Evolutionary conservation across 257 asterid genomes (phyloP), one percentile per base, ranked within the genome.

Genomic region (Gentiana macrophylla): DNA sequence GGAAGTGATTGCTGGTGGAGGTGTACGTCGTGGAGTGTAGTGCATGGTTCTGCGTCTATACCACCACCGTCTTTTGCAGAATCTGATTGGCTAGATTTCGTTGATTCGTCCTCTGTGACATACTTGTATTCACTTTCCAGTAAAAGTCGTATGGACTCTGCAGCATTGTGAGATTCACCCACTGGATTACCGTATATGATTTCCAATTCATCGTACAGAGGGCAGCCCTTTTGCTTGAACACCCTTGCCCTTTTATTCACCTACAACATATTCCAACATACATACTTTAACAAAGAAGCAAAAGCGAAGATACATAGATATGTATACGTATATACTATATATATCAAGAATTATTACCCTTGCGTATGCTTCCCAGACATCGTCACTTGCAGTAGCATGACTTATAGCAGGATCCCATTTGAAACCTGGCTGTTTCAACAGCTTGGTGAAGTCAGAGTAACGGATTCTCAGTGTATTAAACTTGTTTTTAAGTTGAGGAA

Each of bases 371-470:
- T 56, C 49, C 61, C 61, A 56, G 3, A 56, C 51, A 12, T 60
- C 67, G 45, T 62, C 54, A 53, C 48, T 53, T 53, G 67, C 67
- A 8, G 32, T 46, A 8, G 54, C 48, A 12, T n/a, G 11, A 49
- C 45, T 8, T 8, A 8, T 35, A 36, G 11, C 15, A 52, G 67
- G 55, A 37, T 62, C 53, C 54, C 52, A 62, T 32, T 4, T 35
- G 46, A 62, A 53, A 13, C 67, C 67, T 13, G 67, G 60, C 54
- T 53, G 38, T 53, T 45, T 53, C 37, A 52, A 46, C 61, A 56
- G 61, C 37, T 15, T 43, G 9, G 50, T 13, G 35, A 56, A 53
- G 8, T 62, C 59, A 34, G 46, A 37, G 54, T 62, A 62, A 32
- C 60, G 49, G 4, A 35, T 34, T 15, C 60, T 35, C 49, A 62